phyloP scores from a whole-genome alignment of 2,329 filamentous ascomycete species.

The Scopulariopsis brevicaulis region DNA sequence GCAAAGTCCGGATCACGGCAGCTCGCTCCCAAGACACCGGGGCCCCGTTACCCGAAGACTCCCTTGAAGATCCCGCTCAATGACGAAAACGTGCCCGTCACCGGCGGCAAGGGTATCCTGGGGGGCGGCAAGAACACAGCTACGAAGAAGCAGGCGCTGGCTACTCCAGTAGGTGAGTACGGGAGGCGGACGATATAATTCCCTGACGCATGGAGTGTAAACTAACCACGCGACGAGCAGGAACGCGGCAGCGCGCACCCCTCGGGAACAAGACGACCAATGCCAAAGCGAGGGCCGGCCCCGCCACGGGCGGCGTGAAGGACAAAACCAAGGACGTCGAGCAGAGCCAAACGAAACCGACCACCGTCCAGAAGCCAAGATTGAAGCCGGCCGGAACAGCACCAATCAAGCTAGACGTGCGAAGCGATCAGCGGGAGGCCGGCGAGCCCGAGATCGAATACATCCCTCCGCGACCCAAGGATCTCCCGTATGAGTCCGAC shows the following conservation, averaged over 20 bases:
- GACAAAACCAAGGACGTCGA: conserved; percentile 45
- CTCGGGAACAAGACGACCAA: conserved; percentile 95
- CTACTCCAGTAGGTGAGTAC: conserved; percentile 68
- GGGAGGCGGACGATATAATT: neutral
- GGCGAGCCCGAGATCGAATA: conserved; percentile 77
- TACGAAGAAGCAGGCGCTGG: conserved; percentile 36
- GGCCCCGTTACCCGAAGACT: conserved; percentile 66
- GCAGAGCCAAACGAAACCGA: conserved; percentile 50
- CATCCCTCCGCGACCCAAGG: conserved; percentile 62
- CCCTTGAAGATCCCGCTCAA: conserved; percentile 68
- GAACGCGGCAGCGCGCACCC: conserved; percentile 57
- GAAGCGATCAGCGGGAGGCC: conserved; percentile 37
- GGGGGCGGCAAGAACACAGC: conserved; percentile 40
- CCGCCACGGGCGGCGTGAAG: conserved; percentile 56
- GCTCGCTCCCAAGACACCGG: conserved; percentile 65
- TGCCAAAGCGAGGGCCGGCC: conserved; percentile 57
- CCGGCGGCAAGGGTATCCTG: conserved; percentile 44
- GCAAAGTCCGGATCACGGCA: conserved; percentile 47
- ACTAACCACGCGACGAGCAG: conserved; percentile 8
- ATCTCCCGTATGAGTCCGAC: conserved; percentile 59
- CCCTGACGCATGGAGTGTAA: neutral
- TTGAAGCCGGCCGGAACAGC: conserved; percentile 40
- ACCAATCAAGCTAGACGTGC: conserved; percentile 50
- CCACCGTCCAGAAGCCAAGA: conserved; percentile 46
- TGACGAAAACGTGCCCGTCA: conserved; percentile 59